These are phyloP conservation scores for Sphaerulina musiva DNA, from an alignment of 2,329 filamentous ascomycete genomes.

Conservation along the genomic window DNA sequence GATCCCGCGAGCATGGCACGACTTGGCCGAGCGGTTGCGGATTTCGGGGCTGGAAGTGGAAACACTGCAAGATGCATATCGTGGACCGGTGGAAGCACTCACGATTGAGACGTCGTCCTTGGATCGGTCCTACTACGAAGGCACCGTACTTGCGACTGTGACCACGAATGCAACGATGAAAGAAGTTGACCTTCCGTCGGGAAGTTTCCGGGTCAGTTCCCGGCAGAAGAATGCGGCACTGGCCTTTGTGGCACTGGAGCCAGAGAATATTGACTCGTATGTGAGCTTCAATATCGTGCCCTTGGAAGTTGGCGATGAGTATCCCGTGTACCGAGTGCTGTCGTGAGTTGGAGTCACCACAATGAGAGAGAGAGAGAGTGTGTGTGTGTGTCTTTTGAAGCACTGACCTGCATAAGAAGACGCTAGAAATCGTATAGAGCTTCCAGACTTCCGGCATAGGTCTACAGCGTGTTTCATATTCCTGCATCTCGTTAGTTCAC, in stretches of 20 bases:
- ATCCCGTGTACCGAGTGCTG: slow-evolving; percentile 30
- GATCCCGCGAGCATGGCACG: slow-evolving; percentile 34
- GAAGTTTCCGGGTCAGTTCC: slow-evolving; percentile 33
- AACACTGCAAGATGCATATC: slow-evolving; percentile 27
- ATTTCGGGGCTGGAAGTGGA: slow-evolving; percentile 33
- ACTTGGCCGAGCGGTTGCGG: slow-evolving; percentile 32
- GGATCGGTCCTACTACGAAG: slow-evolving; percentile 32
- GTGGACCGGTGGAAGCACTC: slow-evolving; percentile 32
- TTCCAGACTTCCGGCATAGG: no score
- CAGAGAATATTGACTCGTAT: slow-evolving; percentile 35
- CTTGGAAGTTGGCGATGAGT: slow-evolving; percentile 33
- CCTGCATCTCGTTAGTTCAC: no score
- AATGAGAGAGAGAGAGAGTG: not conserved
- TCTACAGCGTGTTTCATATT: not conserved
- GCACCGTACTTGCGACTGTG: slow-evolving; percentile 31
- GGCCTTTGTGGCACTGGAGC: slow-evolving; percentile 36
- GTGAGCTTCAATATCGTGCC: slow-evolving; percentile 36
- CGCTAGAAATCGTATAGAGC: no score
- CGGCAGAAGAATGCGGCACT: slow-evolving; percentile 36
- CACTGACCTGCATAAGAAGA: no score
- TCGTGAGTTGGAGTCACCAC: not conserved
- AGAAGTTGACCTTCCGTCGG: slow-evolving; percentile 29
- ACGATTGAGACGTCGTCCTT: slow-evolving; percentile 32
- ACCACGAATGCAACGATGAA: slow-evolving; percentile 27
- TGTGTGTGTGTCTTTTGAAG: no score